Evolutionary conservation across 1,139 yeast genomes (phyloP), one percentile per base, ranked within the genome.

Genomic region (Pneumocystis murina): DNA sequence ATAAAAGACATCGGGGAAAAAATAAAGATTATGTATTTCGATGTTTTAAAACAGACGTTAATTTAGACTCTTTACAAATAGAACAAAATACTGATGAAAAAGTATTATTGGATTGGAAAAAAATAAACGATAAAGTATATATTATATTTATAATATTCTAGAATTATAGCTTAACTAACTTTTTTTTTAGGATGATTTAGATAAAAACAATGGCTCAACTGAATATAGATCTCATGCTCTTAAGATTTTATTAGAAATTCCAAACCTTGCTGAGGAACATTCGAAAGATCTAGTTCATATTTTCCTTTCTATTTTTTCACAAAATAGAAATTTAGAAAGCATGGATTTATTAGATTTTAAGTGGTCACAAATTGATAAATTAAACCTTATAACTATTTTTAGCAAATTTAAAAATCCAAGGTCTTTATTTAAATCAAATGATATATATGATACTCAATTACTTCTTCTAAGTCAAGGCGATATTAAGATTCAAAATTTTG

Each of bases 221-320:
- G 65, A 62, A 16, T 66, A 64, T 28, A 65, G 86, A 63, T 70
- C 76, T 1, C 81, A 82, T 66, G 78, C 80, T 0, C 74, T 85
- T 33, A 78, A 79, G 65, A 78, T 82, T 0, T 75, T 89, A 65
- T 70, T 75, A 16, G 74, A 78, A 38, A 75, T 85, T 10, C 90
- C 96, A 0, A 75, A 77, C 20, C 68, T 88, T 43, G 94, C 88
- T 1, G 96, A 89, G 71, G 72, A 75, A 20, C 80, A 86, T 69
- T 81, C 85, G 1, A 69, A 76, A 10, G 76, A 75, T 30, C 74
- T 91, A 40, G 81, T 84, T 6, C 85, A 89, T 0, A 79, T 80
- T 62, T 48, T 48, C 10, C 55, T 48, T 24, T 24, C 5, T 48
- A 24, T 75, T 85, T 12, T 74, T 85, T 59, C 75, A 70, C 60